phyloP scores from a whole-genome alignment of 139 green algal genomes.

The Picochlorum sp. region DNA sequence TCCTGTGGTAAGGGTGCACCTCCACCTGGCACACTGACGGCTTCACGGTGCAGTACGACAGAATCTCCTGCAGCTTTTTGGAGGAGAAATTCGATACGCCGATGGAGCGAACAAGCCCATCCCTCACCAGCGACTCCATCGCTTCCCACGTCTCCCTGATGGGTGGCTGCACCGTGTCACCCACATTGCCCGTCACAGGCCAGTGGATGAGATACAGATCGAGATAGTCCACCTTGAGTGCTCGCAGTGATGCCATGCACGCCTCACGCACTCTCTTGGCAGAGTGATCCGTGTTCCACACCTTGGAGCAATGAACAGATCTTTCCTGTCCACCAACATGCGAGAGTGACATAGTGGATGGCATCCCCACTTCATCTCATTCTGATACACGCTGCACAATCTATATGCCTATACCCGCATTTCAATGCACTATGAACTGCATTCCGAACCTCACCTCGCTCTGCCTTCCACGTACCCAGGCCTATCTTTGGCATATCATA shows the following conservation, averaged over 20 bases:
- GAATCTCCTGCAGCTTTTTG: conserved; percentile 54
- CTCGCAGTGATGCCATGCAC: conserved; percentile 42
- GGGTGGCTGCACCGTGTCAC: conserved; percentile 43
- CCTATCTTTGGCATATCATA: conserved; percentile 6
- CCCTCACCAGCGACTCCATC: conserved; percentile 50
- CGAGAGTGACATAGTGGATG: conserved; percentile 16
- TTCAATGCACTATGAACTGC: conserved; percentile 10
- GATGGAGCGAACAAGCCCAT: conserved; percentile 62
- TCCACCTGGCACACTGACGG: conserved; percentile 77
- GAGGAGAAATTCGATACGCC: conserved; percentile 75
- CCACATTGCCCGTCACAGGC: conserved; percentile 49
- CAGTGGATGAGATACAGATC: conserved; percentile 79
- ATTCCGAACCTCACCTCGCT: not conserved
- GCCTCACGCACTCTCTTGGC: conserved; percentile 17
- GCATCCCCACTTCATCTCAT: conserved; percentile 44
- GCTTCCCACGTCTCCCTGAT: conserved; percentile 36
- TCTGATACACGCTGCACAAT: conserved; percentile 44
- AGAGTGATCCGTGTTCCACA: conserved; percentile 42
- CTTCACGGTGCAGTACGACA: conserved; percentile 42
- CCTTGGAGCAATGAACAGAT: conserved; percentile 68
- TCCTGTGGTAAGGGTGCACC: conserved; percentile 81
- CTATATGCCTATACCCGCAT: conserved; percentile 42
- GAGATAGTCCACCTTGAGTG: conserved; percentile 76
- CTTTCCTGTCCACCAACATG: conserved; percentile 29
- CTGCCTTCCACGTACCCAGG: conserved; percentile 10